Conservation (phyloP, 2,329 filamentous ascomycete genomes). For the Phaeoacremonium minimum region DNA sequence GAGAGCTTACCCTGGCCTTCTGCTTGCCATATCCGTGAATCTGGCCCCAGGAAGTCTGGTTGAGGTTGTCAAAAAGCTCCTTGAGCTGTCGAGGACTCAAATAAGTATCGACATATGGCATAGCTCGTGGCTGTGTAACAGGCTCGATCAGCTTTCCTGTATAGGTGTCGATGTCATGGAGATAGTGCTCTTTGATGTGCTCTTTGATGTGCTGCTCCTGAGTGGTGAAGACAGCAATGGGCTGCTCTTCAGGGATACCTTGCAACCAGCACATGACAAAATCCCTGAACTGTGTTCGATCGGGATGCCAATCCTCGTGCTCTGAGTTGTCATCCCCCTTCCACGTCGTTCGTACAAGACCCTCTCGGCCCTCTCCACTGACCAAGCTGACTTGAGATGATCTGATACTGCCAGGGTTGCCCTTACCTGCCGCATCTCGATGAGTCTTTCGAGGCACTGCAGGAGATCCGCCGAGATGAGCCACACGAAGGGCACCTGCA, state of each 20-base stretch:
- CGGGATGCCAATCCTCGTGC: neutral
- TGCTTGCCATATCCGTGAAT: neutral
- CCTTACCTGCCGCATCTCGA: too few species aligned
- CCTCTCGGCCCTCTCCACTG: too few species aligned
- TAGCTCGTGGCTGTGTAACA: neutral
- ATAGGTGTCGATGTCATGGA: neutral
- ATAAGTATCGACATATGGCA: too few species aligned
- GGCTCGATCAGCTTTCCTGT: neutral
- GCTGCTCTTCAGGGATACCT: neutral
- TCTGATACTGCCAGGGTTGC: too few species aligned
- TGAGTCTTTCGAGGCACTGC: too few species aligned
- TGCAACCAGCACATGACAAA: neutral
- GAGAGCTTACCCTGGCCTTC: neutral
- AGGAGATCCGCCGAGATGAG: too few species aligned
- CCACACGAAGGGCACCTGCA: too few species aligned
- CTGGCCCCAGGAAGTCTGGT: neutral
- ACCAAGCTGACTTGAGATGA: too few species aligned
- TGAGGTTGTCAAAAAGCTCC: neutral
- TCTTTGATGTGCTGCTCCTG: too few species aligned
- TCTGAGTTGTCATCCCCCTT: neutral
- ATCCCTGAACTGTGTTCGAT: neutral
- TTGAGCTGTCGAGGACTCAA: neutral
- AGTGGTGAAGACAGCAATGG: neutral
- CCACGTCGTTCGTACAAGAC: neutral
- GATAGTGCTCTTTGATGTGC: neutral